Conservation (phyloP, 495 filamentous ascomycete genomes). For the Penicillium argentinense region DNA sequence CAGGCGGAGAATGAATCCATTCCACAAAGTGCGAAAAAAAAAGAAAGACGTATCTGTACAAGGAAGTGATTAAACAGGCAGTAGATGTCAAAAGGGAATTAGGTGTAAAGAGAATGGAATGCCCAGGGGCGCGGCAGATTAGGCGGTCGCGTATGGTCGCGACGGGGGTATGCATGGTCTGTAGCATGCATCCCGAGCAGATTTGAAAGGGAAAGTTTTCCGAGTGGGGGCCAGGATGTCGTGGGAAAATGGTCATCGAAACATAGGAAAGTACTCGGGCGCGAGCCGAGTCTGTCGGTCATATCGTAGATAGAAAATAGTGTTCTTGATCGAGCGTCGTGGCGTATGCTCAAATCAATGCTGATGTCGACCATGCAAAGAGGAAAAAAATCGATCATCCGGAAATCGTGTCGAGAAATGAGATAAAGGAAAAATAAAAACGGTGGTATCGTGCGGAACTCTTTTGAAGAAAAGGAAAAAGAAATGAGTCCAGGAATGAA, state of each 20-base stretch:
- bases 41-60: slow-evolving; percentile 30
- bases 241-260: slow-evolving; percentile 15
- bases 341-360: slow-evolving; percentile 1
- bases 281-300: slow-evolving; percentile 1
- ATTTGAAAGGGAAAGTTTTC: slow-evolving; percentile 1
- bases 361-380: background rate
- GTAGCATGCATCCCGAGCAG: background rate
- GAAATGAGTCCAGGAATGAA: slow-evolving; percentile 12
- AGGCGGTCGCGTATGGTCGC: background rate
- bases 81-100: slow-evolving; percentile 28
- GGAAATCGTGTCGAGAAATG: slow-evolving; percentile 9
- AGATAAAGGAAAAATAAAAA: slow-evolving; percentile 13
- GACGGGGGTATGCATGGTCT: too few relatives aligned
- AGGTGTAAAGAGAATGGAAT: slow-evolving; percentile 28
- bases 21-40: slow-evolving; percentile 13
- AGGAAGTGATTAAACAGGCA: slow-evolving; percentile 40
- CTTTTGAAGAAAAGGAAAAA: slow-evolving; percentile 5
- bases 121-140: slow-evolving; percentile 13
- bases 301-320: too few relatives aligned
- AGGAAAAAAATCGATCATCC: slow-evolving; percentile 4
- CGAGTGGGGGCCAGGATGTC: slow-evolving; percentile 14
- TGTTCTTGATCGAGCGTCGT: background rate
- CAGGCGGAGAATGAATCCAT: slow-evolving; percentile 23
- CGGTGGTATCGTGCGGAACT: slow-evolving; percentile 17
- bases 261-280: slow-evolving; percentile 9